These are phyloP conservation scores for Brassica nigra DNA, from an alignment of 345 rosid species.

Conservation along the genomic window DNA sequence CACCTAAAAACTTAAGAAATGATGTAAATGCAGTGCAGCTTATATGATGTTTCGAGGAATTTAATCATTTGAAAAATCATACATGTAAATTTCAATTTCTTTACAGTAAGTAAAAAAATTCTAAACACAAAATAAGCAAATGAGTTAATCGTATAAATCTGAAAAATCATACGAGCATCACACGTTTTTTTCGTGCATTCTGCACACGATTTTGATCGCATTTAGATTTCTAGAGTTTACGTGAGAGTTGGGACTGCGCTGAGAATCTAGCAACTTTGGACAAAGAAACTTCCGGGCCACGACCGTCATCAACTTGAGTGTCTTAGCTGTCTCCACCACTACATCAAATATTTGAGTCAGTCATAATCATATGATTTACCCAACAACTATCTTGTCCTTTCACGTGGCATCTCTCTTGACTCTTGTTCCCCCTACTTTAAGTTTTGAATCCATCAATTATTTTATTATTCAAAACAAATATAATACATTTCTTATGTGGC, in stretches of 20 bases:
- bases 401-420: too few species aligned
- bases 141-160: not conserved
- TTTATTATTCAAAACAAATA: not conserved
- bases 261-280: not conserved
- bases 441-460: not conserved
- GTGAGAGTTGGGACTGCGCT: conserved; percentile 3
- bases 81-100: not conserved
- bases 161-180: conserved; percentile 2
- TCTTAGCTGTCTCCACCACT: conserved; percentile 33
- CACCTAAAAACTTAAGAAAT: too few species aligned
- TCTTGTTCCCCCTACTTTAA: not conserved
- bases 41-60: not conserved
- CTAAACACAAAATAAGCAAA: too few species aligned
- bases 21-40: too few species aligned
- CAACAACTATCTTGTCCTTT: conserved; percentile 4
- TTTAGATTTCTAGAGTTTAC: not conserved
- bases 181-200: not conserved
- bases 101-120: not conserved
- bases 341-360: conserved; percentile 25
- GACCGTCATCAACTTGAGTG: conserved; percentile 27
- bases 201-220: not conserved
- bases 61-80: not conserved
- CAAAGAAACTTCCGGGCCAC: conserved; percentile 24
- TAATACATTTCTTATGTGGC: not conserved
- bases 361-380: conserved; percentile 23